Conservation (phyloP, 306 rosid species). For the Cicer judaicum region DNA sequence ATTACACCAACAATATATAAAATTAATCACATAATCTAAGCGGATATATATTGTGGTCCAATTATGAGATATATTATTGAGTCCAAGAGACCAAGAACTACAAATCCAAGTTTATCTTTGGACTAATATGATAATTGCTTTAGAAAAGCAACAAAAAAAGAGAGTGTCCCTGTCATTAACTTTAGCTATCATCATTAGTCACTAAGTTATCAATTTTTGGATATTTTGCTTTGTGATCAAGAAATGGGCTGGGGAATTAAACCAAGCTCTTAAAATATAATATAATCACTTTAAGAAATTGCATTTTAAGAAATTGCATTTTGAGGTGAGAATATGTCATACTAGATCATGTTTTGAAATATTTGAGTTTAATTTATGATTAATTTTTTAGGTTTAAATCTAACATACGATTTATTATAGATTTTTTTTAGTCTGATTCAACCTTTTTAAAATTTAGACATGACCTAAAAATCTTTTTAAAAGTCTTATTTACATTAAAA, state of each 20-base stretch:
- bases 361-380: too few relatives aligned
- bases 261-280: constrained; percentile 30
- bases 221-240: constrained; percentile 43
- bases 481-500: too few relatives aligned
- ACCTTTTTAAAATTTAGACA: too few relatives aligned
- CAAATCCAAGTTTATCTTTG: constrained; percentile 42
- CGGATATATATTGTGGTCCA: constrained; percentile 42
- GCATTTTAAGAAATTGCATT: too few relatives aligned
- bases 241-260: constrained; percentile 19
- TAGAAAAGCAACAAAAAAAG: constrained; percentile 45
- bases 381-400: too few relatives aligned
- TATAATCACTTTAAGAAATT: constrained; percentile 43
- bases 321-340: too few relatives aligned
- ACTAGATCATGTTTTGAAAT: too few relatives aligned
- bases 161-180: constrained; percentile 56
- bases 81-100: constrained; percentile 34
- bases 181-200: constrained; percentile 52
- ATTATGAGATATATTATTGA: constrained; percentile 1
- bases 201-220: constrained; percentile 44
- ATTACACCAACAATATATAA: too few relatives aligned
- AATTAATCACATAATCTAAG: too few relatives aligned
- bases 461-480: too few relatives aligned
- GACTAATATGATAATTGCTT: constrained; percentile 42
- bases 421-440: too few relatives aligned
- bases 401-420: too few relatives aligned